Evolutionary conservation across 2,329 filamentous ascomycete genomes (phyloP).

Genomic region (Escovopsis sp.): DNA sequence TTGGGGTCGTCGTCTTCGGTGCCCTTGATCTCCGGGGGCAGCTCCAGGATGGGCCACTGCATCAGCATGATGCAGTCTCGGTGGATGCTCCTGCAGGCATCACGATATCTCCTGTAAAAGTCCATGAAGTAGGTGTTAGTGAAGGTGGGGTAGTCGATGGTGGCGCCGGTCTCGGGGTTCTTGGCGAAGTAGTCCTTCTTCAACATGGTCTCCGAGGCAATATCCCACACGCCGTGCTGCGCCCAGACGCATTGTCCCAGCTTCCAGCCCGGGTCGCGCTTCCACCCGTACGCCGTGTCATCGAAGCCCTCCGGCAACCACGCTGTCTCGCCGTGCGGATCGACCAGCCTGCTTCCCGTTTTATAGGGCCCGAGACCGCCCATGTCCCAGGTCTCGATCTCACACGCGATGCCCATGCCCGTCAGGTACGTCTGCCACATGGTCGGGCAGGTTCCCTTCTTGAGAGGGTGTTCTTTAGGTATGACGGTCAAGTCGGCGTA

Average conservation of each 20-base stretch:
- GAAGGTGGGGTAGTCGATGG: slow-evolving; percentile 69
- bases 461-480: slow-evolving; percentile 74
- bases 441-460: slow-evolving; percentile 86
- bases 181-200: slow-evolving; percentile 80
- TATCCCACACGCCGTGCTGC: slow-evolving; percentile 92
- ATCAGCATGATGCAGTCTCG: slow-evolving; percentile 75
- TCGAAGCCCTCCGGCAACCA: slow-evolving; percentile 79
- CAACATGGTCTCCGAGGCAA: slow-evolving; percentile 57
- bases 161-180: slow-evolving; percentile 57
- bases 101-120: slow-evolving; percentile 62
- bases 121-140: slow-evolving; percentile 87
- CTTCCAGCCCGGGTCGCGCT: slow-evolving; percentile 74
- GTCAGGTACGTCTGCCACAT: slow-evolving; percentile 88
- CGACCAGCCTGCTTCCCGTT: slow-evolving; percentile 66
- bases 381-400: slow-evolving; percentile 87
- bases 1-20: slow-evolving; percentile 78
- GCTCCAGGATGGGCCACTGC: slow-evolving; percentile 81
- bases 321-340: slow-evolving; percentile 70
- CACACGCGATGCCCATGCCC: slow-evolving; percentile 79
- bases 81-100: slow-evolving; percentile 62
- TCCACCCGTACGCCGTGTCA: slow-evolving; percentile 81
- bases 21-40: slow-evolving; percentile 77
- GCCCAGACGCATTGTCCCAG: slow-evolving; percentile 95
- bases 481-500: slow-evolving; percentile 68
- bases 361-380: slow-evolving; percentile 86